Percentiles rank a stretch among this genome's conserved stretches.
Evolutionary conservation across 768 basidiomycete genomes (phyloP).

Genomic region (Pisolithus albus): DNA sequence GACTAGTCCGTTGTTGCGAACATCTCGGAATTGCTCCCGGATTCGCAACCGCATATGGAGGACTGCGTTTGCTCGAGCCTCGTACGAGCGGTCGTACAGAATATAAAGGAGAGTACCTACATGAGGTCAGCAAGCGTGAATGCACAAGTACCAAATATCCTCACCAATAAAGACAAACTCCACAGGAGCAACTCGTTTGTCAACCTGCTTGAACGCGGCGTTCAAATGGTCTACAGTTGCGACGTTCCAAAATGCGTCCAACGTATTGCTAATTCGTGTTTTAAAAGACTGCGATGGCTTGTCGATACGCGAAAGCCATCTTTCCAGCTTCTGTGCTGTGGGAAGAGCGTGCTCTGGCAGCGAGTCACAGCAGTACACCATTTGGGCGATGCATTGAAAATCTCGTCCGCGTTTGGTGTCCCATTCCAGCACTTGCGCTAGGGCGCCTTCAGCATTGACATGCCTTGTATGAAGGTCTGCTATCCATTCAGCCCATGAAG

Average conservation of each 20-base stretch:
- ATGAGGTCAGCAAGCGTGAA: background rate
- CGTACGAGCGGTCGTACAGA: conserved; percentile 34
- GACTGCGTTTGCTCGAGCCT: conserved; percentile 50
- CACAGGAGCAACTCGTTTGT: conserved; percentile 59
- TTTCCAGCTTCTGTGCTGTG: conserved; percentile 50
- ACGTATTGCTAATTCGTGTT: conserved; percentile 42
- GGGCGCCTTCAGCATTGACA: conserved; percentile 52
- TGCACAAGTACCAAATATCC: conserved; percentile 6
- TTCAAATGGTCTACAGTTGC: conserved; percentile 36
- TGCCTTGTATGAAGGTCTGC: conserved; percentile 48
- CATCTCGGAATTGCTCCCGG: conserved; percentile 51
- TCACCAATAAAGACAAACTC: conserved; percentile 79
- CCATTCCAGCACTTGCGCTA: conserved; percentile 51
- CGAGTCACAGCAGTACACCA: conserved; percentile 61
- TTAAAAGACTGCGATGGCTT: conserved; percentile 46
- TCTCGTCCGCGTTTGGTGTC: conserved; percentile 66
- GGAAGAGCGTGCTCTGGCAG: conserved; percentile 43
- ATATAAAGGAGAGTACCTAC: conserved; percentile 63
- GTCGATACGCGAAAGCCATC: conserved; percentile 29
- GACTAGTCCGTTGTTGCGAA: conserved; percentile 55
- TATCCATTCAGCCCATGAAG: conserved; percentile 67
- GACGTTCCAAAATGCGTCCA: conserved; percentile 50
- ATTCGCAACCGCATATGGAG: conserved; percentile 50
- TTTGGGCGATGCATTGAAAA: conserved; percentile 66
- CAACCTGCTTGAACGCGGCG: conserved; percentile 46